phyloP scores from a whole-genome alignment of 306 rosid species.

The Cucurbita ficifolia region DNA sequence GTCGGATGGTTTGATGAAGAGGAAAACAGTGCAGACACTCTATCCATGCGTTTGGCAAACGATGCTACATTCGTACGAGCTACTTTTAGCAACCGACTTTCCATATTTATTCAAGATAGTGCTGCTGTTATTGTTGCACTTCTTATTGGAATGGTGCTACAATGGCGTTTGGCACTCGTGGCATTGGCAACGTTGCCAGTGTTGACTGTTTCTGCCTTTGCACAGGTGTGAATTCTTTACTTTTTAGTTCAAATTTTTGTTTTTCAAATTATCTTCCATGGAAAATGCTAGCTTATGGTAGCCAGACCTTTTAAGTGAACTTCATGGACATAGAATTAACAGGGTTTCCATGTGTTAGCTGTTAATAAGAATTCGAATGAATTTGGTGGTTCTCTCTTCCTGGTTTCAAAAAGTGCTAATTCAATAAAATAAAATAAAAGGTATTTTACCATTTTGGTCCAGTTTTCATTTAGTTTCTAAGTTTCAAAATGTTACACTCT shows the following conservation, averaged over 20 bases:
- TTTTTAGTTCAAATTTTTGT: neutral
- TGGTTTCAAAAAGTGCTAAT: neutral
- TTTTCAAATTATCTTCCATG: neutral
- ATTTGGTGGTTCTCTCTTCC: neutral
- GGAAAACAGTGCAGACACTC: slow-evolving; percentile 92
- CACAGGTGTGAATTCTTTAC: slow-evolving; percentile 45
- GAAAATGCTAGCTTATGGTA: neutral
- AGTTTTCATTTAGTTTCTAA: no score
- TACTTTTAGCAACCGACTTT: slow-evolving; percentile 93
- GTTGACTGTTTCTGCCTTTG: slow-evolving; percentile 81
- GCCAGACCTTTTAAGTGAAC: neutral
- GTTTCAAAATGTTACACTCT: no score
- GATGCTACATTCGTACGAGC: slow-evolving; percentile 99
- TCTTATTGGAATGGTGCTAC: slow-evolving; percentile 72
- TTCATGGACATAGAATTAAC: neutral
- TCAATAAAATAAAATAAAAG: neutral
- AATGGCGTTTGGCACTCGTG: slow-evolving; percentile 94
- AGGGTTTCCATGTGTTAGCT: neutral
- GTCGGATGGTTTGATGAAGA: slow-evolving; percentile 97
- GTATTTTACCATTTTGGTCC: no score
- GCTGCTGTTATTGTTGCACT: slow-evolving; percentile 93
- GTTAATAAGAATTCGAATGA: neutral
- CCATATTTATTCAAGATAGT: slow-evolving; percentile 96
- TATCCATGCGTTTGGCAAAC: slow-evolving; percentile 97
- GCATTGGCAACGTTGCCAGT: slow-evolving; percentile 92